Evolutionary conservation across 371 early-diverging fungal genomes (phyloP), one percentile per base, ranked within the genome.

Genomic region (Apophysomyces sp.): DNA sequence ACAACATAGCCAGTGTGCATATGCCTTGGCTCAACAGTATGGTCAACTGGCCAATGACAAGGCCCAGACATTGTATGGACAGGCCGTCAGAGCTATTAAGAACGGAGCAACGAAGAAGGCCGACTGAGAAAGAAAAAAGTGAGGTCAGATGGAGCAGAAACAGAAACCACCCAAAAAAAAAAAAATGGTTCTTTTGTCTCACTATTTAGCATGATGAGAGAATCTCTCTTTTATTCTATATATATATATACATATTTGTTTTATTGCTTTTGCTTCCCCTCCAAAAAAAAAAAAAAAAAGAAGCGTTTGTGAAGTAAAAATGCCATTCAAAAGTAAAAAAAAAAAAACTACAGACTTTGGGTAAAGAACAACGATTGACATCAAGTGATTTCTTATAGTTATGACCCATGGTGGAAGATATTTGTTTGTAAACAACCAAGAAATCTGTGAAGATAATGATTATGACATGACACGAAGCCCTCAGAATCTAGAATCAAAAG

Each of bases 1-100:
- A 31, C 74, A 74, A 9, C 64, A 75, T 52, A 61, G 70, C 13
- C 62, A 73, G 31, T 49, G 67, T n/a, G 77, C 71, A 26, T 63
- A 63, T 30, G 41, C 37, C 15, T 56, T 77, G 52, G 68, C 68
- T 53, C 61, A 68, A 18, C 58, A 73, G 31, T 77, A 77, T 44
- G 76, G 76, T 16, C 58, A 65, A 27, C 58, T 72, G 21, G 80
- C 74, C 12, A 61, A 52, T 41, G 55, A 54, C 8, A 72, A 73
- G 54, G 77, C 72, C 15, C 67, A 64, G 31, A 70, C 69, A 41
- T 37, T 63, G 7, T 65, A 62, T 55, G 63, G 49, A 21, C 69
- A 65, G 39, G 72, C 68, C 9, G 39, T 60, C 18, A 37, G 54
- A 0, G 37, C 62, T 16, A 62, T 68, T 16, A 71, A 64, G 62